Base-by-base conservation (phyloP, 1,284 basidiomycete genomes). In the Malassezia equina region DNA sequence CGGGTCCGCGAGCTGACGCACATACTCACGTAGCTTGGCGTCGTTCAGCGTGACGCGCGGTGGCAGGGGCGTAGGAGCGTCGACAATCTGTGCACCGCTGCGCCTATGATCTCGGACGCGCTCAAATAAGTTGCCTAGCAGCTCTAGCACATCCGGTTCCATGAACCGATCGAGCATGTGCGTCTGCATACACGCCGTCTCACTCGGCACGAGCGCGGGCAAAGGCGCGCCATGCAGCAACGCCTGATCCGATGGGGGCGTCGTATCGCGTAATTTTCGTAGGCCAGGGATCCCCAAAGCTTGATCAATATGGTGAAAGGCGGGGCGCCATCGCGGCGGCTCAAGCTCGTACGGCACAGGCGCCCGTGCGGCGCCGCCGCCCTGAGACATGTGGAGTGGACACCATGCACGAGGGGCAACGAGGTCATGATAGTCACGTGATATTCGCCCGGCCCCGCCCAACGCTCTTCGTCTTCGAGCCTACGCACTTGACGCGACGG, bases 1-100 rank as follows among this genome's bases (percentile, higher is more conserved):
- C 0, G 89, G 85, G 65, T 95, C 86, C 13, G 90, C 88, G 15
- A 98, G 82, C 65, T 96, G 93, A 9, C 82, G 81, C 66, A 95
- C 86, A 84, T 91, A 98, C 17, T 86, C 81, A 62, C 86, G 82
- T 5, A 89, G 83, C 73, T 90, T 91, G 11, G 83, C 78, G 64
- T 95, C 90, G 67, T 90, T 93, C 36, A 91, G 80, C 1, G 90
- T 94, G 4, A 91, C 89, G 60, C 93, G 60, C 6, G 64, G 59
- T 2, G 73, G 73, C 9, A 62, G 25, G 31, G 58, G 60, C 29
- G 57, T 51, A n/a, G 43, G 50, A 2, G 59, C 44, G 7, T 55
- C 57, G 34, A 63, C 40, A 15, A 46, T 28, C 3, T 47, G 47
- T 19, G 60, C 46, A 12, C 65, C 46, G 29, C 55, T 52, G 25